Percentiles rank a stretch among this genome's conserved stretches.
Conservation (phyloP, 2,329 filamentous ascomycete genomes). For the Sporothrix dimorphospora region DNA sequence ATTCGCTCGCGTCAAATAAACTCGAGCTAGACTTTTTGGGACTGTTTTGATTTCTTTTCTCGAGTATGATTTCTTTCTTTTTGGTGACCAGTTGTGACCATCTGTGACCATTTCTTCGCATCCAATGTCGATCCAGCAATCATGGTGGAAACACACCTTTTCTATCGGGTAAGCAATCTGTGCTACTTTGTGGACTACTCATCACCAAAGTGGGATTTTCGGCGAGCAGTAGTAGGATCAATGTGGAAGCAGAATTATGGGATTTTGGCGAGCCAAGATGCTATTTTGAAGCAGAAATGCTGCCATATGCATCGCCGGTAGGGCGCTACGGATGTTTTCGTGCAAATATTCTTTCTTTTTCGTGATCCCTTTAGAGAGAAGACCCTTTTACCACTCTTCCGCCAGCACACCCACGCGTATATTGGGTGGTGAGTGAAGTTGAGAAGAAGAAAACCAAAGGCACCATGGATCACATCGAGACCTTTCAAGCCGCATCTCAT, state of each 20-base stretch:
- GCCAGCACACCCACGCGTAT: background rate
- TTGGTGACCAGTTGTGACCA: background rate
- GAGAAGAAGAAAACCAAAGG: background rate
- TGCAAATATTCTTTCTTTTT: background rate
- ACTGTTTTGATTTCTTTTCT: background rate
- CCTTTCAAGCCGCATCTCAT: background rate
- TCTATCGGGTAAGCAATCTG: background rate
- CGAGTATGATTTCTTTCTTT: background rate
- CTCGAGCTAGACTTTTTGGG: background rate
- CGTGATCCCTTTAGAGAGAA: background rate
- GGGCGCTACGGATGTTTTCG: background rate
- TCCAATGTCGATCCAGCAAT: background rate
- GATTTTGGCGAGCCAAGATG: background rate
- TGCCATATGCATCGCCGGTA: background rate
- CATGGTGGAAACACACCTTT: background rate
- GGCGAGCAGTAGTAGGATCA: background rate
- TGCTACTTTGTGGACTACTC: background rate
- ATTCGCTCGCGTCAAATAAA: background rate
- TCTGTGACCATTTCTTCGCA: background rate
- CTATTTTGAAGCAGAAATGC: background rate
- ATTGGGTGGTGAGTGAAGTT: background rate
- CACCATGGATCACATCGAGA: background rate
- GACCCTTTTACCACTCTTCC: background rate
- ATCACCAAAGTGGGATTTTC: background rate
- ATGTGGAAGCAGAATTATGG: background rate